Evolutionary conservation across 2,329 filamentous ascomycete species (phyloP).

Genomic region (Amesomyces nigricolor): DNA sequence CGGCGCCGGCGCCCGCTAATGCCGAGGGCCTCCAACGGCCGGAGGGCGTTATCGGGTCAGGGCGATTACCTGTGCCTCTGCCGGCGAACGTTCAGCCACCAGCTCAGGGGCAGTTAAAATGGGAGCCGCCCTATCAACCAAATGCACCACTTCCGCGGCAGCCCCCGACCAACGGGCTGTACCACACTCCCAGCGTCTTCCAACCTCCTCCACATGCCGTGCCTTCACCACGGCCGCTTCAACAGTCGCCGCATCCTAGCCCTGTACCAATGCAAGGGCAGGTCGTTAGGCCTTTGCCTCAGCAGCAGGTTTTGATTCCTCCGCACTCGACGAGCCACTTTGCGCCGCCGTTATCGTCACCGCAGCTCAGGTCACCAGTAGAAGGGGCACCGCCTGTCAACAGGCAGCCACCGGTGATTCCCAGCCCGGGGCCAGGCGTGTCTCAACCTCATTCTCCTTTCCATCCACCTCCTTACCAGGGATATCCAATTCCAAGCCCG

Average conservation of each 20-base stretch:
- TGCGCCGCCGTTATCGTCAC: slow-evolving; percentile 34
- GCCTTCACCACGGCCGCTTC: slow-evolving; percentile 12
- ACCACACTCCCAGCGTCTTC: slow-evolving; percentile 4
- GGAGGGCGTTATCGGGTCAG: slow-evolving; percentile 30
- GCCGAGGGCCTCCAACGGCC: slow-evolving; percentile 33
- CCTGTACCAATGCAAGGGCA: slow-evolving; percentile 21
- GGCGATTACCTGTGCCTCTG: slow-evolving; percentile 26
- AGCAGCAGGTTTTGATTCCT: slow-evolving; percentile 20
- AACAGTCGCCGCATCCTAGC: slow-evolving; percentile 11
- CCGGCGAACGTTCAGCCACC: slow-evolving; percentile 25
- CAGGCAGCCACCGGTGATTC: slow-evolving; percentile 3
- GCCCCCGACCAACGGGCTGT: neutral
- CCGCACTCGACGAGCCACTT: slow-evolving; percentile 31
- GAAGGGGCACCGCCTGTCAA: slow-evolving; percentile 5
- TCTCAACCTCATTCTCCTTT: slow-evolving; percentile 12
- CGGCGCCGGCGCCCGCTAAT: slow-evolving; percentile 26
- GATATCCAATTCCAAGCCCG: slow-evolving; percentile 1
- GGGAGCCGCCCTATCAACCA: slow-evolving; percentile 39
- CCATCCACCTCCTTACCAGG: slow-evolving; percentile 14
- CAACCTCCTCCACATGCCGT: slow-evolving; percentile 6
- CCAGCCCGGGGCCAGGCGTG: neutral
- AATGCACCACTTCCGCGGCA: slow-evolving; percentile 11
- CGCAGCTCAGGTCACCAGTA: slow-evolving; percentile 24
- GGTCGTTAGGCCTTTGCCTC: slow-evolving; percentile 13
- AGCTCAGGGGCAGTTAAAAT: slow-evolving; percentile 34